Evolutionary conservation across 257 asterid species (phyloP).

Genomic region (Fraxinus americana): DNA sequence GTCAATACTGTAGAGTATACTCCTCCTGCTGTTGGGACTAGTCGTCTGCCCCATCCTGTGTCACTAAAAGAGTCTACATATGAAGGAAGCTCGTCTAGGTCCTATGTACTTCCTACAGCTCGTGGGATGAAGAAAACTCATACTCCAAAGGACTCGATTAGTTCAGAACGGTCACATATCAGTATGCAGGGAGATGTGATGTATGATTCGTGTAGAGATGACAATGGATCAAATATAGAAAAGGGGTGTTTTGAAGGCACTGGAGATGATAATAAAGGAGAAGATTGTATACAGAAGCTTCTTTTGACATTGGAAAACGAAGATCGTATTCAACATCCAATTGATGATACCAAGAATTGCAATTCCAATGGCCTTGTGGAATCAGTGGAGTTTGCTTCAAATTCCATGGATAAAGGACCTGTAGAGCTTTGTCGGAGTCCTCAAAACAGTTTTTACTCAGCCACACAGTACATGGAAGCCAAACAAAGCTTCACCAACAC

Average conservation of each 20-base stretch:
- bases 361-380: slow-evolving; percentile 38
- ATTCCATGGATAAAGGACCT: slow-evolving; percentile 26
- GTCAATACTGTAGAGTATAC: background rate
- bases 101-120: background rate
- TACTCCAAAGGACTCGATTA: background rate
- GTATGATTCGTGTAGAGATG: slow-evolving; percentile 14
- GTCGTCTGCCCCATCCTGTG: background rate
- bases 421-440: slow-evolving; percentile 46
- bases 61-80: background rate
- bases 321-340: slow-evolving; percentile 30
- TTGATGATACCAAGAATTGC: slow-evolving; percentile 32
- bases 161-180: background rate
- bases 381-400: slow-evolving; percentile 29
- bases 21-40: background rate
- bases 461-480: slow-evolving; percentile 48
- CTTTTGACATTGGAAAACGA: slow-evolving; percentile 16
- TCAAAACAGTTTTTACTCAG: slow-evolving; percentile 44
- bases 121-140: background rate
- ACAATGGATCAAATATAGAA: slow-evolving; percentile 26
- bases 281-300: slow-evolving; percentile 25
- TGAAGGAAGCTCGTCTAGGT: background rate
- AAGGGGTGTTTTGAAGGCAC: slow-evolving; percentile 20
- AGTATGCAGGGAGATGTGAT: slow-evolving; percentile 19
- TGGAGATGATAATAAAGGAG: slow-evolving; percentile 33
- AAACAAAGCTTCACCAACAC: slow-evolving; percentile 53